phyloP scores from a whole-genome alignment of 371 early-diverging fungal species.

The Zychaea mexicana region DNA sequence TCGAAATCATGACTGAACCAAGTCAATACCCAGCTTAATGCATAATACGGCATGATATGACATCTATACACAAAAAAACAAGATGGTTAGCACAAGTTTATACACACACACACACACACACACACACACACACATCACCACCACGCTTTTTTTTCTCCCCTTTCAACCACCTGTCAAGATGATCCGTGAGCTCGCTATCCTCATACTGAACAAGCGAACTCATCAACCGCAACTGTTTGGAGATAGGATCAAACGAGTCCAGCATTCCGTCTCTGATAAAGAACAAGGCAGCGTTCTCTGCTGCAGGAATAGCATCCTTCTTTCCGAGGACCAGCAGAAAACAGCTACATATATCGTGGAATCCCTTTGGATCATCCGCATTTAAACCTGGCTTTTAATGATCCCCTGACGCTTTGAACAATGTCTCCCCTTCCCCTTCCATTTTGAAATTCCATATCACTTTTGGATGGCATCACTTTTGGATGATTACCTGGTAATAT shows the following conservation, averaged over 20 bases:
- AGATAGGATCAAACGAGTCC: slow-evolving; percentile 52
- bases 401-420: too few species aligned
- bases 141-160: too few species aligned
- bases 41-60: slow-evolving; percentile 77
- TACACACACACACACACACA: background rate
- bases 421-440: too few species aligned
- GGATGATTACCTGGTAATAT: slow-evolving; percentile 46
- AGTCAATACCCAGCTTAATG: slow-evolving; percentile 84
- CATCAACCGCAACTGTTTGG: slow-evolving; percentile 48
- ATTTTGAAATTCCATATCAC: too few species aligned
- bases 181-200: slow-evolving; percentile 36
- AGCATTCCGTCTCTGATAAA: slow-evolving; percentile 54
- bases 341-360: slow-evolving; percentile 56
- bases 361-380: too few species aligned
- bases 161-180: slow-evolving; percentile 34
- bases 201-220: slow-evolving; percentile 50
- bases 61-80: slow-evolving; percentile 17
- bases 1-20: slow-evolving; percentile 86
- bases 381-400: too few species aligned
- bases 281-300: slow-evolving; percentile 53
- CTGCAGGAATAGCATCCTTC: slow-evolving; percentile 53
- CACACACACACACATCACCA: too few species aligned
- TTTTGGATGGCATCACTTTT: background rate
- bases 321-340: slow-evolving; percentile 55
- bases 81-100: background rate